Evolutionary conservation across 2,329 filamentous ascomycete genomes (phyloP).

Genomic region (Paracoccidioides lutzii): DNA sequence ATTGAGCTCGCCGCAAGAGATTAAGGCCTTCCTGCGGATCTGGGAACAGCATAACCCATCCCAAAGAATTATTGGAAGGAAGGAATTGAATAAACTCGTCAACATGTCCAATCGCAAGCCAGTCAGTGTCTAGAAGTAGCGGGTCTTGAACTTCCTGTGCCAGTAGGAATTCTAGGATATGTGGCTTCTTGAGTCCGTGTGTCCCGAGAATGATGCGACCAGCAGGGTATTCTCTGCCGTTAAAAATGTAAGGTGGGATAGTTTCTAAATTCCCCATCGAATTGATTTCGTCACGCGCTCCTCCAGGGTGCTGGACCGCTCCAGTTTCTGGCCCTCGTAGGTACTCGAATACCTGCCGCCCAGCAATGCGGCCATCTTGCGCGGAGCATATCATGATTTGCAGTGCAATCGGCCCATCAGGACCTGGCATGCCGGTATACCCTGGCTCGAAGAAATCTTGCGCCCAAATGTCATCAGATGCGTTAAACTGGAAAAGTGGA

Average conservation of each 20-base stretch:
- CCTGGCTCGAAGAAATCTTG: slow-evolving; percentile 31
- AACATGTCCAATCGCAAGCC: slow-evolving; percentile 22
- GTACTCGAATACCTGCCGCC: slow-evolving; percentile 23
- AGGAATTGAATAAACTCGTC: slow-evolving; percentile 27
- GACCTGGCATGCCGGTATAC: slow-evolving; percentile 29
- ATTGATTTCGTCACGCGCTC: slow-evolving; percentile 14
- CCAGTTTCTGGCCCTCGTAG: slow-evolving; percentile 20
- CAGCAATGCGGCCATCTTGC: slow-evolving; percentile 18
- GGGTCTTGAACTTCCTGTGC: slow-evolving; percentile 27
- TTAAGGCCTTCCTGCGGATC: slow-evolving; percentile 15
- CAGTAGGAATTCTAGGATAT: slow-evolving; percentile 19
- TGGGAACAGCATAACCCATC: slow-evolving; percentile 15
- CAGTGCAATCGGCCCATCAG: slow-evolving; percentile 21
- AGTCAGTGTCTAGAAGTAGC: slow-evolving; percentile 23
- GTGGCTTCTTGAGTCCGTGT: slow-evolving; percentile 7
- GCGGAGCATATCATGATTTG: slow-evolving; percentile 21
- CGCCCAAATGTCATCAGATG: slow-evolving; percentile 23
- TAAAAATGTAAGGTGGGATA: slow-evolving; percentile 22
- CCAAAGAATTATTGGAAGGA: slow-evolving; percentile 13
- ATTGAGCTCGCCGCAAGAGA: slow-evolving; percentile 13
- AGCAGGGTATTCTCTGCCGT: slow-evolving; percentile 11
- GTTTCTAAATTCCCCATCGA: slow-evolving; percentile 27
- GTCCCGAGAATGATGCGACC: slow-evolving; percentile 16
- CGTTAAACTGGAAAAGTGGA: slow-evolving; percentile 15
- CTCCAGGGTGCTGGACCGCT: slow-evolving; percentile 19